Base-by-base conservation (phyloP, 345 rosid genomes). In the Dipteronia sinensis region DNA sequence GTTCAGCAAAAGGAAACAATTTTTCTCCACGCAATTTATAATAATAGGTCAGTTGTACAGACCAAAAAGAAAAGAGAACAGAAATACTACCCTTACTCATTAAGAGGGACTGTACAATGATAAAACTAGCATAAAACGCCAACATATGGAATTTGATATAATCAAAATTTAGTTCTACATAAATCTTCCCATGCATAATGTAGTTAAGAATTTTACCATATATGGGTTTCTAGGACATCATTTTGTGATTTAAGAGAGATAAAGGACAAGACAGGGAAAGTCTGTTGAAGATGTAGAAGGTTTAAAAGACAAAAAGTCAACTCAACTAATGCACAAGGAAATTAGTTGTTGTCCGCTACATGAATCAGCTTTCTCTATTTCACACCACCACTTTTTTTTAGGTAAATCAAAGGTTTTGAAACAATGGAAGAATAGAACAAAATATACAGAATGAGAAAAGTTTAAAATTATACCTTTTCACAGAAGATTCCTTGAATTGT, bases 401-500 rank as follows among this genome's bases (percentile, higher is more conserved):
- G 55, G n/a, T 55, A 19, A 11, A 17, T 56, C 56, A 12, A 12
- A 34, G 53, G 25, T 31, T 72, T n/a, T 34, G 2, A 56, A 56
- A 34, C 75, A 56, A 51, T 34, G 49, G 2, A 56, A 72, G 4
- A 72, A 42, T 44, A 31, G 6, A 15, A 40, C 22, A 64, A 56
- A 65, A 16, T 31, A 27, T 38, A 62, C 40, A 51, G 29, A 69
- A 16, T 17, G 71, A 58, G 70, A 71, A 68, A 16, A 20, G 58
- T 17, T 53, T 34, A 56, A 49, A 29, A 67, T 16, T 23, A 34
- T 79, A 92, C 99, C 99, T 94, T 79, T 77, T 84, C 53, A 88
- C 87, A 69, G 89, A 81, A 64, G 98, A 96, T 77, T 94, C 98
- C 86, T 91, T 96, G 85, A 91, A 94, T 64, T 87, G 89, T 12